Evolutionary conservation across 2,329 filamentous ascomycete genomes (phyloP).

Genomic region (Monilinia polystroma): DNA sequence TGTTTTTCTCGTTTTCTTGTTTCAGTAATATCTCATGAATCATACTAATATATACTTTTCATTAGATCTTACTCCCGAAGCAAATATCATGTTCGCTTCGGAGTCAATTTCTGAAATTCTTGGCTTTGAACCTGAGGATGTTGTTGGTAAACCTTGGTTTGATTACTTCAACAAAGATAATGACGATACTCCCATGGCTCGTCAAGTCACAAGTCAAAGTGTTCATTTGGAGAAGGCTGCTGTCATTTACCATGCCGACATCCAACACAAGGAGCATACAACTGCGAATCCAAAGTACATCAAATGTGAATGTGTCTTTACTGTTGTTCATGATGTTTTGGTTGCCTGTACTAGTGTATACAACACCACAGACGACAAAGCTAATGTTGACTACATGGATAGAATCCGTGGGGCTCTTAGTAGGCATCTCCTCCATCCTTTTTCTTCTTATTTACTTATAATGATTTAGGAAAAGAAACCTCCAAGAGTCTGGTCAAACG

Average conservation of each 20-base stretch:
- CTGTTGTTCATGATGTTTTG: constrained; percentile 82
- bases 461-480: background rate
- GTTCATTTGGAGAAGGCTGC: constrained; percentile 81
- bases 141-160: constrained; percentile 75
- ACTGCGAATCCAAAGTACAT: constrained; percentile 52
- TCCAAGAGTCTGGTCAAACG: constrained; percentile 48
- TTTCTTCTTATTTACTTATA: background rate
- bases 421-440: background rate
- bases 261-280: constrained; percentile 64
- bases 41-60: constrained; percentile 26
- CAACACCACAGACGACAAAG: constrained; percentile 41
- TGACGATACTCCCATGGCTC: constrained; percentile 74
- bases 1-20: background rate
- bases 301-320: constrained; percentile 85
- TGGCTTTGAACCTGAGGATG: constrained; percentile 73
- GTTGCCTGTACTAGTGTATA: constrained; percentile 84
- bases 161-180: constrained; percentile 72
- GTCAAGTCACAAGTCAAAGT: constrained; percentile 64
- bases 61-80: constrained; percentile 70
- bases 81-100: constrained; percentile 78
- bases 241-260: constrained; percentile 75
- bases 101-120: constrained; percentile 82
- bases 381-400: background rate
- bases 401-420: constrained; percentile 4
- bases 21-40: constrained; percentile 22